Evolutionary conservation across 805 yeast genomes (phyloP), one percentile per base, ranked within the genome.

Genomic region (Yamadazyma endophytica): DNA sequence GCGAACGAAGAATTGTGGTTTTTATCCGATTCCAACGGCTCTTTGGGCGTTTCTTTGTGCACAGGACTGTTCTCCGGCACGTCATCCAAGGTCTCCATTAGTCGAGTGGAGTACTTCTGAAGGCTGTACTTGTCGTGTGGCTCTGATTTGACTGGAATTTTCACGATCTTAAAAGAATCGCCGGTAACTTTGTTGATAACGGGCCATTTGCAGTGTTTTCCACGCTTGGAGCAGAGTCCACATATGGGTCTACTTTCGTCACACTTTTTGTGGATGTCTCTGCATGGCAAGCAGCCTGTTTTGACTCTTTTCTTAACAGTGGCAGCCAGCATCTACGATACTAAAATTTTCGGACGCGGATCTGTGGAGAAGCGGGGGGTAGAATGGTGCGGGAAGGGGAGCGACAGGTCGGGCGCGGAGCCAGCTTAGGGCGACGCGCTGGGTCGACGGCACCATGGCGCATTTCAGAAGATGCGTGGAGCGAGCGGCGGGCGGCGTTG

Each of bases 221-320:
- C 13, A 31, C 38, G 26, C 25, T 39, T 44, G 4, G 24, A 16
- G 27, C 48, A 44, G 5, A 37, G 26, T 4, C 41, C 34, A 30
- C 48, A 44, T 3, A 14, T 21, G 3, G 48, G 48, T 25, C 40
- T 44, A 9, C 13, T 17, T 20, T 44, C 48, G 24, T 44, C 46
- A 30, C 48, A 44, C 23, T 44, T 44, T 31, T 44, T 42, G 27
- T 44, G 44, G 9, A 31, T 35, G 14, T 37, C 28, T 9, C 48
- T 26, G 26, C 48, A 44, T 13, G 29, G 35, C n/a, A 42, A 29
- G 24, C 48, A 44, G 9, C 48, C 48, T 9, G 48, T 44, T 19
- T 29, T 40, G 13, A 27, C 36, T 25, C 42, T 35, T 27, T 21
- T 31, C 25, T 21, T 36, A 8, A 12, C 13, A 3, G 8, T 6